Conservation (phyloP, 2,329 filamentous ascomycete genomes). For the Colletotrichum sidae region DNA sequence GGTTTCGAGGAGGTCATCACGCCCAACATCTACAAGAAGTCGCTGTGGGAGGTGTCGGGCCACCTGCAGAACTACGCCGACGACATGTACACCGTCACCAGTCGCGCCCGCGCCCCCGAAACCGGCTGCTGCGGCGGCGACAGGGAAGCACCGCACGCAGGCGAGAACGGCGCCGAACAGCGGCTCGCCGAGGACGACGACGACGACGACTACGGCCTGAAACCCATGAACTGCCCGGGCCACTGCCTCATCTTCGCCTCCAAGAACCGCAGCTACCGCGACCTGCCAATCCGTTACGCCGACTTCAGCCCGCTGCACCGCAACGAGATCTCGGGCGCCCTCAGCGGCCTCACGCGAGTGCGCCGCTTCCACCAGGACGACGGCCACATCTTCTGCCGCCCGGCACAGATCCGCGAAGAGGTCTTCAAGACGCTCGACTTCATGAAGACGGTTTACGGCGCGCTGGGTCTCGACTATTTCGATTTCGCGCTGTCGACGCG, state of each 20-base stretch:
- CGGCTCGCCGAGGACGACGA: conserved; percentile 57
- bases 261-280: conserved; percentile 78
- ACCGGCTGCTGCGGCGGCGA: conserved; percentile 46
- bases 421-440: conserved; percentile 81
- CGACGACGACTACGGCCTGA: conserved; percentile 81
- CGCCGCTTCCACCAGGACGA: conserved; percentile 92
- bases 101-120: conserved; percentile 50
- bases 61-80: conserved; percentile 92
- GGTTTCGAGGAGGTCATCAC: conserved; percentile 91
- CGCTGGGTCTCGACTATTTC: conserved; percentile 78
- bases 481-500: conserved; percentile 83
- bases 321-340: conserved; percentile 84
- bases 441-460: conserved; percentile 77
- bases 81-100: conserved; percentile 88
- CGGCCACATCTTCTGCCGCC: conserved; percentile 89
- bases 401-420: conserved; percentile 78
- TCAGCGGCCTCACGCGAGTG: conserved; percentile 86
- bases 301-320: conserved; percentile 90
- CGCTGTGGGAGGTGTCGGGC: conserved; percentile 86
- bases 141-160: conserved; percentile 31
- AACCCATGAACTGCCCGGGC: conserved; percentile 94
- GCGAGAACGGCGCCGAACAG: conserved; percentile 33
- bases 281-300: conserved; percentile 85
- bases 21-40: conserved; percentile 90
- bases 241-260: conserved; percentile 88